Evolutionary conservation across 495 filamentous ascomycete species (phyloP).

Genomic region (Neurospora sp.): DNA sequence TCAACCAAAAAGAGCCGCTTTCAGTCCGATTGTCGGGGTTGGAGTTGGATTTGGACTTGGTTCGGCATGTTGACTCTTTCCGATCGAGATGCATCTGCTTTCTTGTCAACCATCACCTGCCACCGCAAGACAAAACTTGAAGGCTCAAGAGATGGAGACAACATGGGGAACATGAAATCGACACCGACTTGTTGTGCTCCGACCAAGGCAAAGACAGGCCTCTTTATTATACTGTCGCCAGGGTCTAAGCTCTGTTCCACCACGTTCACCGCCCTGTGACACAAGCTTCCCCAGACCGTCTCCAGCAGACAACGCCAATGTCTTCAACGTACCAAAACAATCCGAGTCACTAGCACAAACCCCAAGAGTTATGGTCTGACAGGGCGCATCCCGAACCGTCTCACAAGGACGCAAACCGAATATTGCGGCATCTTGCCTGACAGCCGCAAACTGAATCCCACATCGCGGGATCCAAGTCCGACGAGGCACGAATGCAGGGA

Average conservation of each 20-base stretch:
- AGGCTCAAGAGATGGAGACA: not conserved
- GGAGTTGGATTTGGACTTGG: not conserved
- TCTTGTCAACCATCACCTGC: not conserved
- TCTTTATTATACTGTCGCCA: not conserved
- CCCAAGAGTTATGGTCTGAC: not conserved
- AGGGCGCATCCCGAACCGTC: not conserved
- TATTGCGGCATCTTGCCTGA: not conserved
- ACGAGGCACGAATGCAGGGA: not conserved
- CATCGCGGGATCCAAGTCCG: not conserved
- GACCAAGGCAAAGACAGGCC: not conserved
- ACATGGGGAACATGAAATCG: not conserved
- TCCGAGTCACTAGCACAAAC: not conserved
- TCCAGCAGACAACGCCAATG: not conserved
- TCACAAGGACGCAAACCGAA: not conserved
- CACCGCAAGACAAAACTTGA: not conserved
- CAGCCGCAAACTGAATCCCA: not conserved
- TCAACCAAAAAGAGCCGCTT: not conserved
- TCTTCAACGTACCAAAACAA: not conserved
- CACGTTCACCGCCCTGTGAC: not conserved
- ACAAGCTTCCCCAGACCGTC: not conserved
- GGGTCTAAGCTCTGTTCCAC: not conserved
- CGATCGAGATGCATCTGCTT: not conserved
- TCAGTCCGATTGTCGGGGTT: not conserved
- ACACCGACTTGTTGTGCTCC: not conserved
- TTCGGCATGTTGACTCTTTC: not conserved